phyloP scores from a whole-genome alignment of 805 yeast species.

The Cyberlindnera mississippiensis region DNA sequence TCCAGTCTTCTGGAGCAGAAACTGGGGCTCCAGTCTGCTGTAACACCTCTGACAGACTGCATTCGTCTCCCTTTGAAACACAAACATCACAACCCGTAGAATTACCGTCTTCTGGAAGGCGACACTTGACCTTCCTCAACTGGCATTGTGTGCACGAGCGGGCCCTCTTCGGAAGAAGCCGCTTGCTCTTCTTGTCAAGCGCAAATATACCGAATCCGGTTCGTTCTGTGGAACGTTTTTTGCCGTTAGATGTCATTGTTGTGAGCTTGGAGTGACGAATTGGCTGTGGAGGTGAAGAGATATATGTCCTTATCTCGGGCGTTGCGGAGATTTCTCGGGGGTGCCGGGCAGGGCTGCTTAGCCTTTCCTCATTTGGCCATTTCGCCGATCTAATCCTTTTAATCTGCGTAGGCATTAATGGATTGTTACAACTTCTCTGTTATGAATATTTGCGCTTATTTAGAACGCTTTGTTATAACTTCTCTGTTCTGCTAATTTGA shows the following conservation, averaged over 20 bases:
- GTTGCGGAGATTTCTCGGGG: too few relatives aligned
- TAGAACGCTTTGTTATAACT: too few relatives aligned
- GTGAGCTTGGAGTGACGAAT: not conserved
- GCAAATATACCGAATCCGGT: conserved; percentile 4
- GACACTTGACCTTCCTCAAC: conserved; percentile 10
- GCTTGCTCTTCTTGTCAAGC: conserved; percentile 5
- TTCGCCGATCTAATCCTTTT: too few relatives aligned
- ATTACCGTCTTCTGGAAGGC: not conserved
- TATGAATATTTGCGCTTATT: too few relatives aligned
- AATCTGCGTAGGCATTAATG: too few relatives aligned
- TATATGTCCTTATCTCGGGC: not conserved
- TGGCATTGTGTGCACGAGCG: conserved; percentile 10
- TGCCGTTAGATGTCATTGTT: not conserved
- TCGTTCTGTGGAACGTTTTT: not conserved
- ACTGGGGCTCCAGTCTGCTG: too few relatives aligned
- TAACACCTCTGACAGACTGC: conserved; percentile 8
- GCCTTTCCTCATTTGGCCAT: conserved; percentile 1
- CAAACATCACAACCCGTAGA: conserved; percentile 3
- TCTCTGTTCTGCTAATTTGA: too few relatives aligned
- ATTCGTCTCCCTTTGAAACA: conserved; percentile 2
- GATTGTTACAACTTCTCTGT: too few relatives aligned
- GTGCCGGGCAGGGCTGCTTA: not conserved
- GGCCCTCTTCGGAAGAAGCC: conserved; percentile 3
- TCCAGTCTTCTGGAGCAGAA: too few relatives aligned
- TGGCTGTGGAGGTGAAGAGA: not conserved